phyloP scores from a whole-genome alignment of 805 yeast species.

The Metschnikowia shivogae region DNA sequence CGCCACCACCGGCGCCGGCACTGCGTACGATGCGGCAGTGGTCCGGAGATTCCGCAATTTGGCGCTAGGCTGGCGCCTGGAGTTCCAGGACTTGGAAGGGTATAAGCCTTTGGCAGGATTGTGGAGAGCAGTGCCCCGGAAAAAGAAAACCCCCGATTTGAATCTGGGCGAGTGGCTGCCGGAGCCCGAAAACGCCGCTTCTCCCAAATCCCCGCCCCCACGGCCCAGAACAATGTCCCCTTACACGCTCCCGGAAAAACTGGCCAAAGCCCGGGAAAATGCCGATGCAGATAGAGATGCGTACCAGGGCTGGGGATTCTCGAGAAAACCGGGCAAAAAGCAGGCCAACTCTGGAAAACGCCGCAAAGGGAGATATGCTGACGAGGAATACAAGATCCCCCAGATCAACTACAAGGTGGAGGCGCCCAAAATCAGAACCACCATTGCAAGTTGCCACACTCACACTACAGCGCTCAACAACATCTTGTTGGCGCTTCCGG shows the following conservation, averaged over 20 bases:
- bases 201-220: constrained; percentile 11
- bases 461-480: constrained; percentile 69
- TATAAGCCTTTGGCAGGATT: constrained; percentile 47
- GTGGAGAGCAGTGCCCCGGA: constrained; percentile 41
- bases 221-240: constrained; percentile 27
- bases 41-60: constrained; percentile 46
- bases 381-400: constrained; percentile 58
- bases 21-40: constrained; percentile 39
- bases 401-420: constrained; percentile 65
- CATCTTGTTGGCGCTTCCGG: constrained; percentile 29
- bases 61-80: constrained; percentile 65
- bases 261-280: not conserved
- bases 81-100: constrained; percentile 46
- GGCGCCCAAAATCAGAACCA: constrained; percentile 62
- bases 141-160: not conserved
- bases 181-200: not conserved
- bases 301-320: not conserved
- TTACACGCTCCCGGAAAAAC: constrained; percentile 8
- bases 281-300: not conserved
- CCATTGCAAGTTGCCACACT: constrained; percentile 73
- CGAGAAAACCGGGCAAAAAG: constrained; percentile 8
- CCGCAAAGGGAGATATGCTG: constrained; percentile 28
- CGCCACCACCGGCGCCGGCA: constrained; percentile 32
- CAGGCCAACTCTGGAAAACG: not conserved
- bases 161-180: not conserved